Conservation (phyloP, 2,329 filamentous ascomycete species). For the Stagonosporopsis cucurbitacearum region DNA sequence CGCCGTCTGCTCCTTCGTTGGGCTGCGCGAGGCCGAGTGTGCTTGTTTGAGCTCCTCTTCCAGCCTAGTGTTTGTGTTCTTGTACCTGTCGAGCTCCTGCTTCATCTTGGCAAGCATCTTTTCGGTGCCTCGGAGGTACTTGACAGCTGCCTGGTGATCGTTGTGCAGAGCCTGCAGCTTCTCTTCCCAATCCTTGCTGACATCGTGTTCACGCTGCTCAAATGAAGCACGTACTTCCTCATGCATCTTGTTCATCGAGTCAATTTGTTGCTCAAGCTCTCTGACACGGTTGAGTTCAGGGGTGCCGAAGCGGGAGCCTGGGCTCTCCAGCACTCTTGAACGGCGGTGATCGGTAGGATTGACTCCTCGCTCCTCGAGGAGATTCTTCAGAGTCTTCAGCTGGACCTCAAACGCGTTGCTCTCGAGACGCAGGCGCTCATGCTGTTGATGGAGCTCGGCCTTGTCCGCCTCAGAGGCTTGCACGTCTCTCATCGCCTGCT, state of each 20-base stretch:
- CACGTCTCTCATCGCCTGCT: slow-evolving; percentile 80
- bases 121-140: slow-evolving; percentile 97
- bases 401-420: slow-evolving; percentile 93
- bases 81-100: slow-evolving; percentile 92
- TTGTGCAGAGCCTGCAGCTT: slow-evolving; percentile 93
- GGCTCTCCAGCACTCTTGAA: slow-evolving; percentile 74
- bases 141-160: slow-evolving; percentile 96
- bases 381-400: slow-evolving; percentile 90
- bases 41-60: slow-evolving; percentile 77
- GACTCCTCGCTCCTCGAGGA: slow-evolving; percentile 86
- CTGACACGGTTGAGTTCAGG: slow-evolving; percentile 80
- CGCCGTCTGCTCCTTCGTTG: slow-evolving; percentile 55
- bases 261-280: slow-evolving; percentile 88
- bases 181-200: slow-evolving; percentile 88
- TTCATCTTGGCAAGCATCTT: slow-evolving; percentile 99
- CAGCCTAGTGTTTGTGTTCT: slow-evolving; percentile 81
- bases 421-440: slow-evolving; percentile 87
- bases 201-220: slow-evolving; percentile 80
- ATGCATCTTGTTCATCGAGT: slow-evolving; percentile 76
- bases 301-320: slow-evolving; percentile 74
- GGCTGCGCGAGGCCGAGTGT: slow-evolving; percentile 49
- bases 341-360: slow-evolving; percentile 76
- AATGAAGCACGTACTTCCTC: slow-evolving; percentile 83
- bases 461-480: slow-evolving; percentile 83
- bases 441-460: slow-evolving; percentile 78